Evolutionary conservation across 2,329 filamentous ascomycete species (phyloP).

Genomic region (Pyrenochaeta sp.): DNA sequence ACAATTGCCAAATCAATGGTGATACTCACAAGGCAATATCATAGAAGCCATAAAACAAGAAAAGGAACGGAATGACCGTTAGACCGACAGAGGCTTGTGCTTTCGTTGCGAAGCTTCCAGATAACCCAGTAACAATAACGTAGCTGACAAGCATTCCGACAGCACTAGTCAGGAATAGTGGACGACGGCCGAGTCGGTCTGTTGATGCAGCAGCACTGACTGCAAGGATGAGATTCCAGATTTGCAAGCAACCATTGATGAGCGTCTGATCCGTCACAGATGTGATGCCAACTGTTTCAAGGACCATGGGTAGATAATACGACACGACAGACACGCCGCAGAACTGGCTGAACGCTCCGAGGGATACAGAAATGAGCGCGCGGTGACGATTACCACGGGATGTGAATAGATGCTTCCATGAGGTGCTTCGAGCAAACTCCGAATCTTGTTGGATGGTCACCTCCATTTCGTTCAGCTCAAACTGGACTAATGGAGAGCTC

Average conservation of each 20-base stretch:
- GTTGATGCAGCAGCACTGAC: conserved; percentile 48
- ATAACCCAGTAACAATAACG: conserved; percentile 46
- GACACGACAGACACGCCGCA: conserved; percentile 49
- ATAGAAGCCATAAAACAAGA: conserved; percentile 17
- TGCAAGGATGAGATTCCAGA: conserved; percentile 49
- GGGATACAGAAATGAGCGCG: conserved; percentile 45
- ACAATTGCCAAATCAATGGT: too few relatives aligned
- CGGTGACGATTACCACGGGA: conserved; percentile 47
- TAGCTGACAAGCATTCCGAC: conserved; percentile 32
- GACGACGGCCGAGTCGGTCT: conserved; percentile 52
- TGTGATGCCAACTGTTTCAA: conserved; percentile 48
- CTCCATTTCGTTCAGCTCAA: conserved; percentile 16
- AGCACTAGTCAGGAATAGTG: conserved; percentile 51
- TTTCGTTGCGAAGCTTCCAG: conserved; percentile 33
- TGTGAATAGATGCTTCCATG: conserved; percentile 21
- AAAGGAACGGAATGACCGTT: conserved; percentile 16
- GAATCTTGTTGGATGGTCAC: conserved; percentile 6
- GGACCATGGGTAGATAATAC: conserved; percentile 47
- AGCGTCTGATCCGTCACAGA: conserved; percentile 39
- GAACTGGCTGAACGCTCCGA: conserved; percentile 42
- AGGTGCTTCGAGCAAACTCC: conserved; percentile 15
- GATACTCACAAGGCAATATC: conserved; percentile 40
- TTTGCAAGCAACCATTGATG: conserved; percentile 49
- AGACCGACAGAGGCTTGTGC: background rate
- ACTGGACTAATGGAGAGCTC: conserved; percentile 13